Evolutionary conservation across 2,329 filamentous ascomycete species (phyloP).

Genomic region (Paramyrothecium roridum): DNA sequence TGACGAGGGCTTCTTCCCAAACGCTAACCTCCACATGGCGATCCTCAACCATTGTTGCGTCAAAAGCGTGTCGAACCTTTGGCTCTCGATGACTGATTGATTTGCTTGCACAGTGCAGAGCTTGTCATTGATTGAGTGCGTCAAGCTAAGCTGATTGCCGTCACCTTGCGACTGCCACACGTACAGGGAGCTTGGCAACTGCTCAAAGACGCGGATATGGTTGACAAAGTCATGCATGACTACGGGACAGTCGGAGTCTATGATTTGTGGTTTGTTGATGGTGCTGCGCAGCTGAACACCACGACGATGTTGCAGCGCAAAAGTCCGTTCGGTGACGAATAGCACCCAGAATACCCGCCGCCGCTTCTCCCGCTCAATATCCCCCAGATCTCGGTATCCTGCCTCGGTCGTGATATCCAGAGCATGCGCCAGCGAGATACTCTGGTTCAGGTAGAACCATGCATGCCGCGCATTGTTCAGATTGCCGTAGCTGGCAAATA

Average conservation of each 20-base stretch:
- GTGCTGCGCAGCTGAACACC: conserved; percentile 23
- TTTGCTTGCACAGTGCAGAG: conserved; percentile 20
- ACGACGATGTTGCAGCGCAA: conserved; percentile 24
- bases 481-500: conserved; percentile 26
- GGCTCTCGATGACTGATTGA: conserved; percentile 25
- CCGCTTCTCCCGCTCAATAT: conserved; percentile 20
- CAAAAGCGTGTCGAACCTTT: conserved; percentile 27
- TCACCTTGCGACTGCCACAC: conserved; percentile 23
- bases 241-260: conserved; percentile 24
- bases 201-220: conserved; percentile 25
- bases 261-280: conserved; percentile 24
- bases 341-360: conserved; percentile 29
- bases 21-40: conserved; percentile 26
- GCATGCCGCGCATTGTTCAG: conserved; percentile 21
- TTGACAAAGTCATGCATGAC: conserved; percentile 31
- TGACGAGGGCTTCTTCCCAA: conserved; percentile 19
- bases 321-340: conserved; percentile 30
- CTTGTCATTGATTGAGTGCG: conserved; percentile 19
- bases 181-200: conserved; percentile 22
- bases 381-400: conserved; percentile 15
- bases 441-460: conserved; percentile 29
- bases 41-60: conserved; percentile 28
- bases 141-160: conserved; percentile 13
- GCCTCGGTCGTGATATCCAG: conserved; percentile 22
- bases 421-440: conserved; percentile 21